Percentiles rank a stretch among this genome's conserved stretches.
phyloP scores from a whole-genome alignment of 495 filamentous ascomycete species.

The Podospora pseudoanserina region DNA sequence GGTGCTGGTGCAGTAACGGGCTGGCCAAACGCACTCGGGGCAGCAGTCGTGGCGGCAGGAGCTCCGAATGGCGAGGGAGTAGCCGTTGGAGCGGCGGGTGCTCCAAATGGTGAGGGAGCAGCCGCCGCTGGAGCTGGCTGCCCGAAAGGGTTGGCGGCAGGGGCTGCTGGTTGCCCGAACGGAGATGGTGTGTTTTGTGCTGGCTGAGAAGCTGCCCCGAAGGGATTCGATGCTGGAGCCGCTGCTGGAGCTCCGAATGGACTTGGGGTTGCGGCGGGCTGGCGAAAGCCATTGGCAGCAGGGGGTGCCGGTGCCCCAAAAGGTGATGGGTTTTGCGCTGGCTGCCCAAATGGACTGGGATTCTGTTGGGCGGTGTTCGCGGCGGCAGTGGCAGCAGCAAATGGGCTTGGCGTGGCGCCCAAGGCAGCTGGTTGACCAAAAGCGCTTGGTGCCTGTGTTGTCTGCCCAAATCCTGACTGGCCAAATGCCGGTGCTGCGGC shows the following conservation, averaged over 20 bases:
- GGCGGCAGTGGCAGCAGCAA: slow-evolving; percentile 18
- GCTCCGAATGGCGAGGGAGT: slow-evolving; percentile 11
- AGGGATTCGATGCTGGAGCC: not conserved
- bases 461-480: slow-evolving; percentile 13
- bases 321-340: slow-evolving; percentile 8
- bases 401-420: slow-evolving; percentile 27
- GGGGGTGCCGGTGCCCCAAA: not conserved
- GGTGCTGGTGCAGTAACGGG: slow-evolving; percentile 15
- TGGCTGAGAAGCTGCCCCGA: slow-evolving; percentile 7
- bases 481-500: slow-evolving; percentile 16
- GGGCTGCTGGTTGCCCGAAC: not conserved
- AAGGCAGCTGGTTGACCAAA: slow-evolving; percentile 29
- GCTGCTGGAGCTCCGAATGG: slow-evolving; percentile 19
- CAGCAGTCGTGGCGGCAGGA: not conserved
- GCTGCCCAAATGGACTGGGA: slow-evolving; percentile 11
- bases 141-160: slow-evolving; percentile 19
- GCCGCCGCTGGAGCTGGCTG: slow-evolving; percentile 14
- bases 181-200: slow-evolving; percentile 9
- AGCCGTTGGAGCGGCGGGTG: not conserved
- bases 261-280: slow-evolving; percentile 27
- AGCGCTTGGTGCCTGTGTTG: slow-evolving; percentile 11
- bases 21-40: slow-evolving; percentile 27
- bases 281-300: slow-evolving; percentile 19
- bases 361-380: slow-evolving; percentile 7
- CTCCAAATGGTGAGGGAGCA: not conserved